phyloP scores from a whole-genome alignment of 148 eudicot genomes.

The Rhododendron kiyosumense region DNA sequence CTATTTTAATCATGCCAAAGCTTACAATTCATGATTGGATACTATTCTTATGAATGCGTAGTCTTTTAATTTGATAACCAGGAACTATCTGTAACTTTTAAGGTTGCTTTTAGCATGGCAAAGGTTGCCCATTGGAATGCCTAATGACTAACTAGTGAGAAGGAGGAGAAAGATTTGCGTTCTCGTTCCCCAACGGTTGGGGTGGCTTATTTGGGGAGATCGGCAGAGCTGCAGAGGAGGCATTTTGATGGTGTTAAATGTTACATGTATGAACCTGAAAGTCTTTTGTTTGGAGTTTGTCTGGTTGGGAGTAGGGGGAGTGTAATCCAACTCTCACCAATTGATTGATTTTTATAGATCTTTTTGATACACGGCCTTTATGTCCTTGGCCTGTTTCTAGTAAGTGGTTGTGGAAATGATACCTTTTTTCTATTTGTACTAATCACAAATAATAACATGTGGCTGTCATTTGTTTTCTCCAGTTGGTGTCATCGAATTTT shows the following conservation, averaged over 20 bases:
- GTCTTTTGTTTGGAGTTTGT: neutral
- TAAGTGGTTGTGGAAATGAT: neutral
- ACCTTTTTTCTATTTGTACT: neutral
- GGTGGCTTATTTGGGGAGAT: neutral
- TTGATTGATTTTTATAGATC: neutral
- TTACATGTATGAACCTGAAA: neutral
- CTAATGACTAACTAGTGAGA: neutral
- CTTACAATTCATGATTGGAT: neutral
- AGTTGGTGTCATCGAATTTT: conserved; percentile 87
- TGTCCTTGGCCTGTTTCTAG: neutral
- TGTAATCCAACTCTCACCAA: neutral
- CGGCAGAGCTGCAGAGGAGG: neutral
- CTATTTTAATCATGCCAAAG: neutral
- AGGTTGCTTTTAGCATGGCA: neutral
- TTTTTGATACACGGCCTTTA: neutral
- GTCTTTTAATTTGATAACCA: neutral
- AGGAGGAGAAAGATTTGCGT: neutral
- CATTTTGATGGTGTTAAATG: neutral
- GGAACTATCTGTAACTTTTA: neutral
- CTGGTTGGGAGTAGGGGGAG: neutral
- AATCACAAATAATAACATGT: neutral
- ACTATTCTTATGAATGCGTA: neutral
- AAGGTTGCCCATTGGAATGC: neutral
- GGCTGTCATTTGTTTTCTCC: conserved; percentile 20
- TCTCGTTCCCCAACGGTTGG: neutral